Base-by-base conservation (phyloP, 305 asterid genomes). In the Rubia balearica region DNA sequence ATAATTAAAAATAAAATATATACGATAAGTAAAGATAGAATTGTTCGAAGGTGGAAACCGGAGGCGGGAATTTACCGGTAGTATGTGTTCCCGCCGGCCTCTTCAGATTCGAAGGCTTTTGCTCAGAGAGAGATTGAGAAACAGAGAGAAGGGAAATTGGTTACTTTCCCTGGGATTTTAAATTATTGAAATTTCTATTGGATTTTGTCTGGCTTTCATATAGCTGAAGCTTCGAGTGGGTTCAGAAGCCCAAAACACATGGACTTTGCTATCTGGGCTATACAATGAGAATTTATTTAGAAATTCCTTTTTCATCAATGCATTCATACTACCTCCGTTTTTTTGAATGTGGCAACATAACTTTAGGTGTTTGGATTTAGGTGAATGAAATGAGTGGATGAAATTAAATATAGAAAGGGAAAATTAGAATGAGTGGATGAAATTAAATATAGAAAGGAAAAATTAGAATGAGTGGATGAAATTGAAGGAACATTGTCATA, bases 41-140 rank as follows among this genome's bases (percentile, higher is more conserved):
- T 48, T 19, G 10, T 14, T 48, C n/a, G 6, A 30, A 30, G 71
- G 27, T 19, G 7, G 30, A 42, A 60, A 30, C 8, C 19, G 67
- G 62, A 69, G 75, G 46, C 19, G 68, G 73, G 49, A 65, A 69
- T 36, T 70, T 82, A 83, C 89, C 85, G 77, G 81, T 77, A 78
- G 73, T 65, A 77, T 65, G 65, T 57, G 73, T 45, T 75, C 71
- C 78, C 74, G 85, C 77, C 83, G 85, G 78, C 78, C 75, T 67
- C 84, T 78, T 70, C 81, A 73, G 84, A 84, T 82, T 82, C 80
- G 79, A 74, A 73, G 80, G 76, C 71, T 65, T 53, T 64, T 64
- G 62, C 57, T 62, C 40, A n/a, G 76, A 27, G 12, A 16, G 68
- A 55, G 60, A 72, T 74, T 64, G 75, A 53, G 61, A 65, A 55